Evolutionary conservation across 1,284 basidiomycete genomes (phyloP), one percentile per base, ranked within the genome.

Genomic region (Austroboletus novae-zelandiae): DNA sequence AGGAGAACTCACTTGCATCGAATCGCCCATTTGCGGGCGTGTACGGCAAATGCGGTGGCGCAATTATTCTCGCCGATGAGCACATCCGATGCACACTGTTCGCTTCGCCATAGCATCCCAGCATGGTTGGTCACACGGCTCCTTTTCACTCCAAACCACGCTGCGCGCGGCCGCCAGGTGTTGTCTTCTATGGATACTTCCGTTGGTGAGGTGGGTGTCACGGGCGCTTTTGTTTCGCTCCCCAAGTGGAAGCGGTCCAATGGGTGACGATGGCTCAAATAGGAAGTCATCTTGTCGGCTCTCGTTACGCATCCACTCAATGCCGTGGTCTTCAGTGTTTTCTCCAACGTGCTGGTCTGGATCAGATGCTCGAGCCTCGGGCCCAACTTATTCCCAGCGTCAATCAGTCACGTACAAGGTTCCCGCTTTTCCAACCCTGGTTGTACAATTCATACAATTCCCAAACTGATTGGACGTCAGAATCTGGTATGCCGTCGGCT

Each of bases 401-500:
- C 29, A 41, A 59, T 59, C 60, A 47, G 1, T 27, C 34, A 32
- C 36, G 17, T 15, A 14, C 42, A 15, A 9, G 27, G 10, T 23
- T 35, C 27, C n/a, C 23, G 37, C 18, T 30, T 31, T 45, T 20
- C 39, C 23, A 35, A 1, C 34, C 40, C 13, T 52, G 47, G 47
- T 44, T 45, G 40, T 48, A 47, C 34, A 40, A 17, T 32, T 42
- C 49, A 23, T 36, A 31, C 39, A 32, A 7, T 41, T 48, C 30
- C 27, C 36, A 35, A 37, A 32, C 25, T 60, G 57, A 62, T 62
- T 30, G 36, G 14, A 15, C 6, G 34, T 43, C 27, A 31, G 32
- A 45, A 45, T 57, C 31, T 49, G 40, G 30, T 43, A 47, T 42
- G 37, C 44, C 55, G 32, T 48, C 40, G 37, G 39, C 39, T 39